phyloP scores from a whole-genome alignment of 2,329 filamentous ascomycete species.

The Botrytis aclada region DNA sequence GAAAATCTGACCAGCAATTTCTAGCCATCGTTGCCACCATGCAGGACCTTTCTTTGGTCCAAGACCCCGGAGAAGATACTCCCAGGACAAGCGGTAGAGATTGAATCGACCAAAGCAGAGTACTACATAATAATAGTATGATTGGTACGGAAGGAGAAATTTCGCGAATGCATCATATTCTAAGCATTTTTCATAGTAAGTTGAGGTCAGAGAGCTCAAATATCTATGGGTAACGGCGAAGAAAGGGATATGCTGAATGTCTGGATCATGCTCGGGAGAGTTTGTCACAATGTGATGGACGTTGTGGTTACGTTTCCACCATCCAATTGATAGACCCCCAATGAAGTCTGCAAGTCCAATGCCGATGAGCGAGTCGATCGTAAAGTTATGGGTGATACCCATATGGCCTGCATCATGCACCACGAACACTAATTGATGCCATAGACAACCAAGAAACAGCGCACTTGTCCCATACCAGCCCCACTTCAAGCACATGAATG shows the following conservation, averaged over 20 bases:
- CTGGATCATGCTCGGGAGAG: conserved; percentile 89
- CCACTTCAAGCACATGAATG: conserved; percentile 58
- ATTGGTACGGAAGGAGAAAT: conserved; percentile 68
- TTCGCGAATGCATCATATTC: conserved; percentile 72
- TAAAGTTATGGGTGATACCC: conserved; percentile 92
- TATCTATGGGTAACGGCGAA: conserved; percentile 84
- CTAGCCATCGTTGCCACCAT: conserved; percentile 81
- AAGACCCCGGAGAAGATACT: conserved; percentile 66
- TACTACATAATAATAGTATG: conserved; percentile 80
- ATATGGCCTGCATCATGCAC: conserved; percentile 96
- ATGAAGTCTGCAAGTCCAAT: conserved; percentile 88
- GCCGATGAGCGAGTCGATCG: conserved; percentile 77
- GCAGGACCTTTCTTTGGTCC: conserved; percentile 73
- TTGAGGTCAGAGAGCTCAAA: conserved; percentile 68
- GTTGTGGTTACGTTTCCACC: conserved; percentile 98
- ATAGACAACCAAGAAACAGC: conserved; percentile 74
- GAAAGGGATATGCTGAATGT: conserved; percentile 88
- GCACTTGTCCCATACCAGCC: conserved; percentile 69
- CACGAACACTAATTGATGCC: conserved; percentile 93
- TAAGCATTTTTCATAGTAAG: conserved; percentile 82
- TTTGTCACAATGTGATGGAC: conserved; percentile 97
- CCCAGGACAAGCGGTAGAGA: conserved; percentile 77
- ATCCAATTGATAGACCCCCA: conserved; percentile 85
- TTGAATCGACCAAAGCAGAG: conserved; percentile 83
- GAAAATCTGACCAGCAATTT: conserved; percentile 69